Evolutionary conservation across 2,329 filamentous ascomycete genomes (phyloP), one percentile per base, ranked within the genome.

Genomic region (Ascochyta fabae): DNA sequence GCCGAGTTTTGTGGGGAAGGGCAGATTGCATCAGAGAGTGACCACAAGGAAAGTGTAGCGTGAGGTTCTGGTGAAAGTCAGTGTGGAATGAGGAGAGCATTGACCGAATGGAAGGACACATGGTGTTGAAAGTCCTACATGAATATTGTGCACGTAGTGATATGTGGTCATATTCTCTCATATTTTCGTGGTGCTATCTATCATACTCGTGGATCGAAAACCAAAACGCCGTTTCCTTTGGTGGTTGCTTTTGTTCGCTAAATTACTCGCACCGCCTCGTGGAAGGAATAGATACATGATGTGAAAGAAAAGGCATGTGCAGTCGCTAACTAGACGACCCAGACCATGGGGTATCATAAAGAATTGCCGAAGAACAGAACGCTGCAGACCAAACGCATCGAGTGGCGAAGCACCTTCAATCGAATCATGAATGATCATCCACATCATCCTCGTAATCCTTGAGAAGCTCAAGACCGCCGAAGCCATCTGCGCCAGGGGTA

Each of bases 401-500:
- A 29, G 38, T 3, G 13, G 9, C 23, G 10, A 22, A 40, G 22
- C 12, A 48, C 2, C 12, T 12, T 3, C 6, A 15, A 24, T 24
- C 9, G 16, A 13, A 26, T 50, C 19, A 39, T 22, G 34, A n/a
- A n/a, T 33, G n/a, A 29, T 36, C 22, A 6, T 42, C 31, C 36
- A 47, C n/a, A 12, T 56, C 54, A 4, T 69, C 60, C 1, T 72
- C 71, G 16, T 71, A 67, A 31, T 73, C 61, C 27, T 68, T 56
- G 34, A 74, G 65, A n/a, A 74, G 59, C 24, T 73, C 70, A n/a
- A 74, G 63, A 4, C 68, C 70, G n/a, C 55, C 61, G 42, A 63
- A 69, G 5, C 67, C 65, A 27, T 71, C 66, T 1, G 51, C 35
- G 27, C 61, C 60, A 4, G 61, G 45, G 3, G 19, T 47, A 1